A percentile compares a stretch with the other conserved stretches of the same genome.
Evolutionary conservation across 225 moss, liverwort and hornwort species (phyloP).

Genomic region (Ulota crispa): DNA sequence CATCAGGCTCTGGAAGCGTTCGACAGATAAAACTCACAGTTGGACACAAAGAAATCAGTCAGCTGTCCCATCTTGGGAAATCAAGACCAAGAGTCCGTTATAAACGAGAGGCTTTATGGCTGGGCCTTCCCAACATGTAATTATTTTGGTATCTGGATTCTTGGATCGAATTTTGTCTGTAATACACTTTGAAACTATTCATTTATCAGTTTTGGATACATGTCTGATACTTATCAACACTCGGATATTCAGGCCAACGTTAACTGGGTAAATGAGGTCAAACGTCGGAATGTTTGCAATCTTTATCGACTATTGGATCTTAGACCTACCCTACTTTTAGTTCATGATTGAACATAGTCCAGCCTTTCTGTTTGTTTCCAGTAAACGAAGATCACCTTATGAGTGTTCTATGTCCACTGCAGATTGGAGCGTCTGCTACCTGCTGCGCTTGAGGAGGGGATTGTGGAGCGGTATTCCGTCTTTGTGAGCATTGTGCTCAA

Average conservation of each 20-base stretch:
- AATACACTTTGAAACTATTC: not conserved
- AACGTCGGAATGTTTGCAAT: not conserved
- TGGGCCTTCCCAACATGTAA: constrained; percentile 80
- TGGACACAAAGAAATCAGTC: constrained; percentile 26
- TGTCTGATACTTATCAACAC: not conserved
- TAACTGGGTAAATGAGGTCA: not conserved
- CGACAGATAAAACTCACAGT: constrained; percentile 24
- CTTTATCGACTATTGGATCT: not conserved
- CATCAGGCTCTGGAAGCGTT: constrained; percentile 23
- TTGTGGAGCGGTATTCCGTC: constrained; percentile 83
- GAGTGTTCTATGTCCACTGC: constrained; percentile 22
- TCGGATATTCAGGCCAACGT: not conserved
- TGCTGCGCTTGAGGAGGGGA: constrained; percentile 77
- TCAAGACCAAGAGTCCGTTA: constrained; percentile 68
- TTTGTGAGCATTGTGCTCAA: constrained; percentile 94
- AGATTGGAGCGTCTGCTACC: constrained; percentile 77
- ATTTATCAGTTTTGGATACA: not conserved
- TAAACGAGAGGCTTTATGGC: constrained; percentile 82
- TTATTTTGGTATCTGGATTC: not conserved
- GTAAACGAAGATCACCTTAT: not conserved
- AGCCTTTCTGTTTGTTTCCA: not conserved
- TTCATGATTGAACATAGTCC: constrained; percentile 7
- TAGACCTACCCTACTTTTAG: not conserved
- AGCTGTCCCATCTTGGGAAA: constrained; percentile 26
- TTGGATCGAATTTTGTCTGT: not conserved